Percentiles rank a stretch among this genome's conserved stretches.
phyloP scores from a whole-genome alignment of 768 basidiomycete species.

The Mycena rebaudengoi region DNA sequence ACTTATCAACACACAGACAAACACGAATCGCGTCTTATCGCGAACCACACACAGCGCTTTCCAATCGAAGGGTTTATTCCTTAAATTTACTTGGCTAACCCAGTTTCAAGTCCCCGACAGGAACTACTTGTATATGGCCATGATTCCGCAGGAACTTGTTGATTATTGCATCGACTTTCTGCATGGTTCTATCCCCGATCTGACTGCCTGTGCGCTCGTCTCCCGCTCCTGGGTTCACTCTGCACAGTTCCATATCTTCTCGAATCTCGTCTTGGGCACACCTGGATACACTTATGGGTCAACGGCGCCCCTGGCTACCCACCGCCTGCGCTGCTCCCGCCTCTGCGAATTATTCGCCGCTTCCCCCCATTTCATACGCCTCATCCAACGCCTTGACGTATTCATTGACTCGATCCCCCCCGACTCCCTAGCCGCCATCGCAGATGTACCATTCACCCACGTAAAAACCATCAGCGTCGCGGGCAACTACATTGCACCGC shows the following conservation, averaged over 20 bases:
- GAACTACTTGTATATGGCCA: too few relatives aligned
- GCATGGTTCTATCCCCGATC: conserved; percentile 1
- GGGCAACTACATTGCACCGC: neutral
- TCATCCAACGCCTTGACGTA: neutral
- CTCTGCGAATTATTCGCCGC: neutral
- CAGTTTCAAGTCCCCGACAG: too few relatives aligned
- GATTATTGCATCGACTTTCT: conserved; percentile 22
- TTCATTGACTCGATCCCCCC: neutral
- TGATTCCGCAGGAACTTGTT: conserved; percentile 20
- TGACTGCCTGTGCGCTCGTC: conserved; percentile 14
- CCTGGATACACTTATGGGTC: conserved; percentile 3
- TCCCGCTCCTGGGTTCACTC: conserved; percentile 1
- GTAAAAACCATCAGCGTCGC: neutral
- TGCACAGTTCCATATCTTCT: conserved; percentile 14
- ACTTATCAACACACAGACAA: too few relatives aligned
- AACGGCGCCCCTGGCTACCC: neutral
- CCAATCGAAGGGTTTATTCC: too few relatives aligned
- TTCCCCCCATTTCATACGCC: neutral
- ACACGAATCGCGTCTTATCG: too few relatives aligned
- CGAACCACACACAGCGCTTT: too few relatives aligned
- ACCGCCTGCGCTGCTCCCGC: neutral
- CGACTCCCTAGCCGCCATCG: neutral
- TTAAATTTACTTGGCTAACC: too few relatives aligned
- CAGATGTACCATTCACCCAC: neutral
- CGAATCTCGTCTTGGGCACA: neutral